Conservation (phyloP, 345 rosid species). For the Eucalyptus sideroxylon region DNA sequence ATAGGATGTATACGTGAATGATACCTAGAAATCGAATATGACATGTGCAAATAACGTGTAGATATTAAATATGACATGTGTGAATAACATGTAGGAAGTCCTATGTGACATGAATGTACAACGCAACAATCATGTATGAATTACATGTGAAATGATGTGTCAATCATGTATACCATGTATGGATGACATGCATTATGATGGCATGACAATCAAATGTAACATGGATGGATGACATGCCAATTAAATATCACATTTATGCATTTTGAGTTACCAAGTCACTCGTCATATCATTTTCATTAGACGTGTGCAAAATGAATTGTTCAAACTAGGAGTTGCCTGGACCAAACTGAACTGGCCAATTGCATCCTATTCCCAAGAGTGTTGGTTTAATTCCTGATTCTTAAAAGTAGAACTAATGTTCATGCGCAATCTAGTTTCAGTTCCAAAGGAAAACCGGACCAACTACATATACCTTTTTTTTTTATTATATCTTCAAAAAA, state of each 20-base stretch:
- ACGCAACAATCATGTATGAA: not conserved
- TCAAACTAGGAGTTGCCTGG: too few relatives aligned
- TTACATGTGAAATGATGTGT: not conserved
- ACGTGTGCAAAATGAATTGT: rapidly evolving
- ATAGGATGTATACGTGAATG: rapidly evolving
- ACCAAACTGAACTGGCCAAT: rapidly evolving
- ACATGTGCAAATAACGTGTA: not conserved
- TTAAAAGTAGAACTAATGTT: rapidly evolving
- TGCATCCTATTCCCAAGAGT: rapidly evolving
- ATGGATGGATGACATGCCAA: not conserved
- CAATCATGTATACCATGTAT: not conserved
- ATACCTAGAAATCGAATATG: not conserved
- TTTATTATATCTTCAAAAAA: too few relatives aligned
- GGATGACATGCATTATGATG: not conserved
- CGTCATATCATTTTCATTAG: not conserved
- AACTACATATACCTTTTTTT: too few relatives aligned
- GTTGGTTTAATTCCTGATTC: rapidly evolving
- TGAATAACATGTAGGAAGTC: not conserved
- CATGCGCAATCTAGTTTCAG: rapidly evolving
- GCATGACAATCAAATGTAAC: not conserved
- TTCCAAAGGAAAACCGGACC: too few relatives aligned
- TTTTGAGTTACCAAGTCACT: not conserved
- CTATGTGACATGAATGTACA: not conserved
- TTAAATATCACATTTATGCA: not conserved
- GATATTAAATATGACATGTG: not conserved